phyloP scores from a whole-genome alignment of 192 early-diverging fungal species.

The Coemansia reversa region DNA sequence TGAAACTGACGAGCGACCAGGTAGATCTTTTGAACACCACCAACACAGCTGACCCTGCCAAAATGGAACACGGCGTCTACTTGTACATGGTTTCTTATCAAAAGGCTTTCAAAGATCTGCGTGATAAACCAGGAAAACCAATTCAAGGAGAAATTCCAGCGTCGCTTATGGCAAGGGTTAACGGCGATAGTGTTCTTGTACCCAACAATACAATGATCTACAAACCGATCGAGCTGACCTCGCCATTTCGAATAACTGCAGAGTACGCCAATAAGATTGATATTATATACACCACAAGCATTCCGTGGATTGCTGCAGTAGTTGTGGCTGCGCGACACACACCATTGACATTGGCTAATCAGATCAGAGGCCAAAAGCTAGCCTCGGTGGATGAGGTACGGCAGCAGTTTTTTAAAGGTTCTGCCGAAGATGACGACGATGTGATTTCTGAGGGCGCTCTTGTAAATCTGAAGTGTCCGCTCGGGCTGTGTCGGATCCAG shows the following conservation, averaged over 20 bases:
- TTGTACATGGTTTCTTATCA: conserved; percentile 16
- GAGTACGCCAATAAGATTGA: conserved; percentile 20
- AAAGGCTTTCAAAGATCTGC: background rate
- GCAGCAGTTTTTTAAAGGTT: conserved; percentile 27
- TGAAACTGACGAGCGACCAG: conserved; percentile 12
- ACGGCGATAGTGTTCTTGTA: background rate
- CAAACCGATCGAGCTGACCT: conserved; percentile 27
- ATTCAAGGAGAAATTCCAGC: background rate
- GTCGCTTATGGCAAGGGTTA: background rate
- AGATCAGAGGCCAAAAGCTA: conserved; percentile 21
- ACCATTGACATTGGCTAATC: conserved; percentile 17
- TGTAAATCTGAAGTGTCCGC: conserved; percentile 71
- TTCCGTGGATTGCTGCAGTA: conserved; percentile 15
- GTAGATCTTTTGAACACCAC: conserved; percentile 4
- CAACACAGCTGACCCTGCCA: background rate
- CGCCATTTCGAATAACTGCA: conserved; percentile 7
- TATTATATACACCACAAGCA: conserved; percentile 19
- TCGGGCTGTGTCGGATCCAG: conserved; percentile 67
- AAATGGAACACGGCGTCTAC: conserved; percentile 9
- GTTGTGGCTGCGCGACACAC: conserved; percentile 30
- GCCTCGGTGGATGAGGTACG: conserved; percentile 32
- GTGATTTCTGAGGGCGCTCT: conserved; percentile 63
- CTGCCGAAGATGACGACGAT: conserved; percentile 65
- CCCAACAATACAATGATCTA: background rate
- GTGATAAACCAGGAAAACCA: background rate